Base-by-base conservation (phyloP, 2,329 filamentous ascomycete species). In the Laburnicola sp. region DNA sequence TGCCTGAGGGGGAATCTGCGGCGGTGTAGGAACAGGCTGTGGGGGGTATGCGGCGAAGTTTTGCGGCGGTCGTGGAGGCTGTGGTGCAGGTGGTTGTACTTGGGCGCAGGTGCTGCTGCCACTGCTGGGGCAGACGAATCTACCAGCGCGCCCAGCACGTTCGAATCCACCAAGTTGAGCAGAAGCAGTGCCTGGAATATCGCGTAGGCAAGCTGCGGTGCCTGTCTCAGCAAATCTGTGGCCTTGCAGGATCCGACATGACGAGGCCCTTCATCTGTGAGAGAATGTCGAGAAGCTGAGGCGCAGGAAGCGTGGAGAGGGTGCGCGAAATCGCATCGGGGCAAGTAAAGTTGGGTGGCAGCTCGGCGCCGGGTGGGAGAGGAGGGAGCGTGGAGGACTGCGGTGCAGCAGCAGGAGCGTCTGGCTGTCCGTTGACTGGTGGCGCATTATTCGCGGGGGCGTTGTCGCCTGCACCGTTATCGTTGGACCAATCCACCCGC, bases 401-500 rank as follows among this genome's bases (percentile, higher is more conserved):
- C 49, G 63, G 65, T 40, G 58, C 56, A 37, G 63, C 62, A 22
- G 58, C 65, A 60, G 74, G 62, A 58, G 23, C 25, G 34, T 75
- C 68, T 27, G 74, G 61, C 48, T 77, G 74, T 42, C 70, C 71
- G 81, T 74, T 74, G 21, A 42, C 31, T 27, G 48, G 16, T 16
- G 16, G 48, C 45, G 76, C 74, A 30, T 78, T 74, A 60, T 77
- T 79, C 31, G 74, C 66, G 16, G 76, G 73, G 46, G 75, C 74
- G 44, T 74, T 79, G 50, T 78, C 84, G 56, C 82, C 82, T 38
- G 85, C 87, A 62, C 87, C 87, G 59, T 91, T 90, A 71, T 97
- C 93, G 73, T 96, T 96, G 52, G 90, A 94, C 75, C 95, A 99
- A 74, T 97, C 94, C 49, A 99, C 94, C 54, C 92, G 85, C 57